Percentiles rank a stretch among this genome's conserved stretches.
phyloP scores from a whole-genome alignment of 306 rosid species.

The Hippophae rhamnoides region DNA sequence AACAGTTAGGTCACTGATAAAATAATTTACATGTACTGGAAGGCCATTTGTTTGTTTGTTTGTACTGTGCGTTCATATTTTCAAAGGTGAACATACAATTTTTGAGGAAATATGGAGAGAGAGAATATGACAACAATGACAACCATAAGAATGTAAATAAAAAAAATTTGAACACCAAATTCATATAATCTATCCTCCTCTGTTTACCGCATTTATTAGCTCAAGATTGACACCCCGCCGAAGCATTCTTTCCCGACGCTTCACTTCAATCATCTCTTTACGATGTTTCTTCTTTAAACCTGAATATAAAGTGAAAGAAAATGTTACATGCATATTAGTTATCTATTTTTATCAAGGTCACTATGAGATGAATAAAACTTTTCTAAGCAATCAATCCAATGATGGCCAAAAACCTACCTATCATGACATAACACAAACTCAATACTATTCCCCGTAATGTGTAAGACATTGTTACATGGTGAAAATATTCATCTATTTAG shows the following conservation, averaged over 20 bases:
- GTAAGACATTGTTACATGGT: neutral
- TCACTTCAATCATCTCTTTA: slow-evolving; percentile 56
- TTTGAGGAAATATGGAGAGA: too few species aligned
- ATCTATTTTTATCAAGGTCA: neutral
- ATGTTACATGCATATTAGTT: neutral
- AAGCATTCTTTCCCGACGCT: slow-evolving; percentile 70
- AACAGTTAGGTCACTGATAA: neutral
- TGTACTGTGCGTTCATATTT: too few species aligned
- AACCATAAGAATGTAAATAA: neutral
- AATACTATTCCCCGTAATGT: neutral
- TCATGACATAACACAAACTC: neutral
- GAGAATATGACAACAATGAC: neutral
- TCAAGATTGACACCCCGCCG: slow-evolving; percentile 67
- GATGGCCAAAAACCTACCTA: neutral
- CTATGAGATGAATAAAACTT: neutral
- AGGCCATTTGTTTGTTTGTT: neutral
- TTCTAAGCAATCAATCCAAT: neutral
- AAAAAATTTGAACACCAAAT: neutral
- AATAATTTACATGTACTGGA: neutral
- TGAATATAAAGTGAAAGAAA: slow-evolving; percentile 22
- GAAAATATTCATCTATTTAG: neutral
- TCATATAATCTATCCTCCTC: neutral
- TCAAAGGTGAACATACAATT: too few species aligned
- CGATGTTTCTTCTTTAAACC: slow-evolving; percentile 78
- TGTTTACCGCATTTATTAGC: slow-evolving; percentile 55